phyloP scores from a whole-genome alignment of 441 rosid genomes.

The Erodium texanum region DNA sequence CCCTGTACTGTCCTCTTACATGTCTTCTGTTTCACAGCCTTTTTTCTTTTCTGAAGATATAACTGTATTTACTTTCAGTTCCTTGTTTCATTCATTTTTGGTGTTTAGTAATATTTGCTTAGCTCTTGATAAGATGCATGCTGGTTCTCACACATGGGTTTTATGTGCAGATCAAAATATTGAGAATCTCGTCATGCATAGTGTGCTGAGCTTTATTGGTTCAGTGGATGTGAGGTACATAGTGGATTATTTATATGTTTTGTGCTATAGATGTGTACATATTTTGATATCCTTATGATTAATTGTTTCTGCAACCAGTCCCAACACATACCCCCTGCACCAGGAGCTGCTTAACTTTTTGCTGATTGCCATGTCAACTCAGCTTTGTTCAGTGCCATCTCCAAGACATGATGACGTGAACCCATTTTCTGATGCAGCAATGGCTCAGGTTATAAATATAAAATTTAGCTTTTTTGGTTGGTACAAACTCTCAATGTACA shows the following conservation, averaged over 20 bases:
- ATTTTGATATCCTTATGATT: constrained; percentile 23
- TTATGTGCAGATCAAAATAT: constrained; percentile 60
- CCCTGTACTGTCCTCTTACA: background rate
- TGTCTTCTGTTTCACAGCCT: background rate
- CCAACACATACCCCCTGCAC: constrained; percentile 62
- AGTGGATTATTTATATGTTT: constrained; percentile 5
- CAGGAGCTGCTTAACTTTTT: constrained; percentile 89
- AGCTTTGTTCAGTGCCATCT: constrained; percentile 73
- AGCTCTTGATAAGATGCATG: background rate
- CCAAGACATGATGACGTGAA: constrained; percentile 66
- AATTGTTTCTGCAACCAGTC: constrained; percentile 45
- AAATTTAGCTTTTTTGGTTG: constrained; percentile 9
- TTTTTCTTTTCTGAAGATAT: background rate
- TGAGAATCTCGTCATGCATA: constrained; percentile 64
- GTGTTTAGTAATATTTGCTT: background rate
- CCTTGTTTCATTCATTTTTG: too few relatives aligned
- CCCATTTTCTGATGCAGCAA: constrained; percentile 85
- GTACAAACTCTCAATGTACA: constrained; percentile 4
- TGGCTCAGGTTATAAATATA: constrained; percentile 58
- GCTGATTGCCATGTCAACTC: constrained; percentile 84
- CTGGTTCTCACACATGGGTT: constrained; percentile 15
- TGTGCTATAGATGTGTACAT: constrained; percentile 10
- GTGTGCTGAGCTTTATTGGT: constrained; percentile 67
- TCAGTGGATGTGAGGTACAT: constrained; percentile 71
- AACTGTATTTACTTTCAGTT: background rate